Conservation (phyloP, 306 rosid species). For the Cucurbita argyrosperma region DNA sequence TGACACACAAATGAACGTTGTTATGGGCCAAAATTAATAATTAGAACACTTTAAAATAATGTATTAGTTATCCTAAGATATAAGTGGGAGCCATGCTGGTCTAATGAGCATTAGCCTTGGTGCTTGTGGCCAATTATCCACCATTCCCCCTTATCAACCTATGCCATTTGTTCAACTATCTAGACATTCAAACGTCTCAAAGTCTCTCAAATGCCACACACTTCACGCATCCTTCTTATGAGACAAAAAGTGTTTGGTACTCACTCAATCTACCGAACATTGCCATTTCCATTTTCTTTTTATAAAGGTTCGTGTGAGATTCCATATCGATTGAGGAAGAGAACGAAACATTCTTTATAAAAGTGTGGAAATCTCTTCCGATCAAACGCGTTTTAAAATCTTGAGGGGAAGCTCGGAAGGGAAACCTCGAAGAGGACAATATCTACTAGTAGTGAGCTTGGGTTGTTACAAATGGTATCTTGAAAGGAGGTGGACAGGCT, state of each 20-base stretch:
- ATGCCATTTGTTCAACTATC: conserved; percentile 18
- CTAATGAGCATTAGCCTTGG: conserved; percentile 48
- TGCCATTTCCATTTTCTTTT: neutral
- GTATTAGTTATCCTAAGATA: conserved; percentile 35
- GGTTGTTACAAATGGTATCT: no score
- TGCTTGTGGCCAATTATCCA: conserved; percentile 41
- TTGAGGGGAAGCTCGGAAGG: no score
- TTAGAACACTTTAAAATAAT: neutral
- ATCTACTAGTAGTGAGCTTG: no score
- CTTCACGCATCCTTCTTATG: neutral
- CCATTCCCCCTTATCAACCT: conserved; percentile 16
- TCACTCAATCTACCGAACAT: neutral
- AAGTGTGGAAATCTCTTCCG: no score
- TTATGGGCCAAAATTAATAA: neutral
- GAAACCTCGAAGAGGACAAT: no score
- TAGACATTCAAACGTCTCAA: neutral
- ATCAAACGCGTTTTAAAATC: no score
- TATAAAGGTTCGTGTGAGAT: no score
- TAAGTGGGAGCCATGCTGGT: conserved; percentile 57
- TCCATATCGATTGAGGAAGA: no score
- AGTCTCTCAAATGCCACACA: neutral
- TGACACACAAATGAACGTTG: neutral
- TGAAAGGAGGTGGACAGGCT: no score
- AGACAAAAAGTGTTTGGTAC: neutral
- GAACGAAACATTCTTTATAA: no score